phyloP scores from a whole-genome alignment of 2,329 filamentous ascomycete species.

The Xylariales sp. region DNA sequence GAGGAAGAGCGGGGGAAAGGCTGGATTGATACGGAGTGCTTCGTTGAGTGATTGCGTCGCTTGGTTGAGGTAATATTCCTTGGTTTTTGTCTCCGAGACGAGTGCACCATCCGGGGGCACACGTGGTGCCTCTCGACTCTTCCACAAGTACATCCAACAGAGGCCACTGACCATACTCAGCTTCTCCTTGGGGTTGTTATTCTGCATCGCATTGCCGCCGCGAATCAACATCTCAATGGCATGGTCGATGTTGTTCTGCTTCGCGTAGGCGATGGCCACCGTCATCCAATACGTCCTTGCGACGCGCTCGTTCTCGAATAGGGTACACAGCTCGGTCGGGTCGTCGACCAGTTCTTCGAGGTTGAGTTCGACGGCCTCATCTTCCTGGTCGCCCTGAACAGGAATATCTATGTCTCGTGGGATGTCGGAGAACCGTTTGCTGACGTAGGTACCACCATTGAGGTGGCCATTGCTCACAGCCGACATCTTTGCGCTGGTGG shows the following conservation, averaged over 20 bases:
- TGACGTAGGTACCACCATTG: conserved; percentile 35
- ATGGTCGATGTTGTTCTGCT: conserved; percentile 89
- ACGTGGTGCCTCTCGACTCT: conserved; percentile 74
- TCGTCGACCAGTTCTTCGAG: conserved; percentile 89
- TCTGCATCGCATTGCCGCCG: conserved; percentile 67
- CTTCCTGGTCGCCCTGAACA: conserved; percentile 59
- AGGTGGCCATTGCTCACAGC: conserved; percentile 38
- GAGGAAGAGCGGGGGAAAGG: conserved; percentile 85
- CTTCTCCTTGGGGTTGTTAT: conserved; percentile 72
- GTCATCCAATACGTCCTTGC: conserved; percentile 95
- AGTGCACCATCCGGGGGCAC: conserved; percentile 58
- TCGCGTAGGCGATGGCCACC: conserved; percentile 94
- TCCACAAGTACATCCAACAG: conserved; percentile 88
- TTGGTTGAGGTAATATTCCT: conserved; percentile 85
- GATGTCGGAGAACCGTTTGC: conserved; percentile 61
- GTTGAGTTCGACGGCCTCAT: conserved; percentile 85
- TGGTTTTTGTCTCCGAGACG: conserved; percentile 75
- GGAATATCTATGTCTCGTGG: conserved; percentile 63
- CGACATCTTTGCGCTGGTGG: conserved; percentile 29
- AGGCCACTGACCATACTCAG: conserved; percentile 79
- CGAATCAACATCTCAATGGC: conserved; percentile 70
- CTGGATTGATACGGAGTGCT: conserved; percentile 88
- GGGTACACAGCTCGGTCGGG: conserved; percentile 87
- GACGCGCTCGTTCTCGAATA: conserved; percentile 91
- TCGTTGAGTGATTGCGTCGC: conserved; percentile 94